Evolutionary conservation across 495 filamentous ascomycete species (phyloP).

Genomic region (Talaromyces wortmannii): DNA sequence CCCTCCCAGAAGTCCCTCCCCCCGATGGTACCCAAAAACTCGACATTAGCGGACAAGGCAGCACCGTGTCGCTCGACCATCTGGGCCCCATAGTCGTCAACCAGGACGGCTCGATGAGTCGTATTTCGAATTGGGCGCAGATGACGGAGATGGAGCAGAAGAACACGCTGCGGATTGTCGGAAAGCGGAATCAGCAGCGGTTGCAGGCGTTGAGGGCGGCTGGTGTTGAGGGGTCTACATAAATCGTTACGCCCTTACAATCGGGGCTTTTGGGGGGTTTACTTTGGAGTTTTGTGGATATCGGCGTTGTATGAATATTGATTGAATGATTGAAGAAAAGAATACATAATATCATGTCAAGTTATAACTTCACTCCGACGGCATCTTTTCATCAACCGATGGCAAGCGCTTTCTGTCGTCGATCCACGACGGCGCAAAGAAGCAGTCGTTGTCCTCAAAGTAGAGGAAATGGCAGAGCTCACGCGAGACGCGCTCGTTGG

Average conservation of each 20-base stretch:
- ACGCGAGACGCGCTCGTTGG: slow-evolving; percentile 11
- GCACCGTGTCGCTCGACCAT: slow-evolving; percentile 45
- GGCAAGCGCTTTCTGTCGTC: not conserved
- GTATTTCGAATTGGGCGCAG: slow-evolving; percentile 60
- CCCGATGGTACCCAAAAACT: slow-evolving; percentile 13
- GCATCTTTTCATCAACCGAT: not conserved
- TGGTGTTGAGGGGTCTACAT: not conserved
- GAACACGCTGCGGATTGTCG: slow-evolving; percentile 55
- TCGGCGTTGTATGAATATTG: too few species aligned
- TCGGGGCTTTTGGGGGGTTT: too few species aligned
- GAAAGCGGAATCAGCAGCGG: slow-evolving; percentile 56
- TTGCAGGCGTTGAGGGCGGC: slow-evolving; percentile 44
- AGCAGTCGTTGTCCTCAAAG: slow-evolving; percentile 35
- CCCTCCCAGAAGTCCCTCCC: not conserved
- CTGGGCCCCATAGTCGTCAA: slow-evolving; percentile 66
- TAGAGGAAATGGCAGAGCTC: slow-evolving; percentile 28
- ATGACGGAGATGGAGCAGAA: slow-evolving; percentile 57
- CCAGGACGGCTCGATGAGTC: slow-evolving; percentile 54
- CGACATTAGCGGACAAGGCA: slow-evolving; percentile 39
- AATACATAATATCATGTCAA: too few species aligned
- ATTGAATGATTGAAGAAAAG: too few species aligned
- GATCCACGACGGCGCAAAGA: slow-evolving; percentile 26
- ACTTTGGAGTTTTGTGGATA: too few species aligned
- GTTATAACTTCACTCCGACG: not conserved
- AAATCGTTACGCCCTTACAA: too few species aligned